phyloP scores from a whole-genome alignment of 495 filamentous ascomycete species.

The Cairneyella variabilis region DNA sequence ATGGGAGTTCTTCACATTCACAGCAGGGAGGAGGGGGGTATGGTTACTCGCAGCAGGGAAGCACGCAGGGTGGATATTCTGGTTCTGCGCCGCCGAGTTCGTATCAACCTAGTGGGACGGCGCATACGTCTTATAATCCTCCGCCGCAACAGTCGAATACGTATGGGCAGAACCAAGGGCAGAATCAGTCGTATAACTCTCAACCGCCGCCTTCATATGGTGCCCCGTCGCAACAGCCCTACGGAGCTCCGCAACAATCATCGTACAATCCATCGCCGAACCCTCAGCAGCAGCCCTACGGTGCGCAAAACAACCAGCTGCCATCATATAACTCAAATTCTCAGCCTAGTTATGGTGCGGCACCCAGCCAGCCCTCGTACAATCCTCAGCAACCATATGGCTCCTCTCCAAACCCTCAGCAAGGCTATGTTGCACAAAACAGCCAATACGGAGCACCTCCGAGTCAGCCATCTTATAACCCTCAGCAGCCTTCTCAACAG shows the following conservation, averaged over 20 bases:
- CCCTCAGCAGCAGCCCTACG: too few relatives aligned
- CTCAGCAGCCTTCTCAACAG: too few relatives aligned
- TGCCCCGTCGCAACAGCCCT: neutral
- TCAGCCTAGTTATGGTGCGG: neutral
- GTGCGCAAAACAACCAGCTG: too few relatives aligned
- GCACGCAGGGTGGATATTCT: constrained; percentile 39
- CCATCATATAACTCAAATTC: neutral
- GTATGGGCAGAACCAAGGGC: constrained; percentile 19
- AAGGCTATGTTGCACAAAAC: too few relatives aligned
- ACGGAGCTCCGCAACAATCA: constrained; percentile 22
- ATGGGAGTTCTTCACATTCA: neutral
- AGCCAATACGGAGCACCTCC: too few relatives aligned
- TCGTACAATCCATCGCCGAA: constrained; percentile 8
- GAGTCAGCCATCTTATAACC: too few relatives aligned
- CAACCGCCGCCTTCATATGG: constrained; percentile 17
- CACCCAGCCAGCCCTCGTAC: neutral
- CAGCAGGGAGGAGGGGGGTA: constrained; percentile 26
- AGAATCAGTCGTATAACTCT: too few relatives aligned
- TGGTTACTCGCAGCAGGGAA: constrained; percentile 44
- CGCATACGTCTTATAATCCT: constrained; percentile 14
- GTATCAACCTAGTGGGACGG: constrained; percentile 35
- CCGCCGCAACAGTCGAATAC: constrained; percentile 18
- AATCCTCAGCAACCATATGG: constrained; percentile 16
- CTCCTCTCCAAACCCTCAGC: constrained; percentile 1
- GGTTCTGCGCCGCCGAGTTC: constrained; percentile 45